These are phyloP conservation scores for Cryphonectria japonica DNA, from an alignment of 2,329 filamentous ascomycete species.

Conservation along the genomic window DNA sequence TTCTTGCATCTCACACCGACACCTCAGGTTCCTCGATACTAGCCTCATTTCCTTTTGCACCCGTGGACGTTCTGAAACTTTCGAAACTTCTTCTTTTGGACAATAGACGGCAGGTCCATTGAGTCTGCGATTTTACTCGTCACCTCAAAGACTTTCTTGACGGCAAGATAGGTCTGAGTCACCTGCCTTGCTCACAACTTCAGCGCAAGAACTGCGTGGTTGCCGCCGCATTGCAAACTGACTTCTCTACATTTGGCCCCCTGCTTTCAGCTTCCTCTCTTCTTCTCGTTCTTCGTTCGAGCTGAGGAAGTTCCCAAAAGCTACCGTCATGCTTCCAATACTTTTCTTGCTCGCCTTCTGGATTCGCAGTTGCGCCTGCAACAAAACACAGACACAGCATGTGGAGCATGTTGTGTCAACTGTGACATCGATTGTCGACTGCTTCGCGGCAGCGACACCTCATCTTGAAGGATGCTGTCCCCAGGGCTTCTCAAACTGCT, in stretches of 20 bases:
- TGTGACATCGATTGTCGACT: not conserved
- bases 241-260: not conserved
- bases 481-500: not conserved
- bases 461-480: constrained; percentile 3
- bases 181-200: not conserved
- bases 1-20: not conserved
- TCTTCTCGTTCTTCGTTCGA: not conserved
- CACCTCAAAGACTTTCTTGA: not conserved
- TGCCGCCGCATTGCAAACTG: not conserved
- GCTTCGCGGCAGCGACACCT: not conserved
- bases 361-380: not conserved
- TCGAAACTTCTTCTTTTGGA: not conserved
- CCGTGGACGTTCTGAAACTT: not conserved
- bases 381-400: too few relatives aligned
- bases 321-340: not conserved
- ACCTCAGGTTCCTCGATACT: not conserved
- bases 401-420: not conserved
- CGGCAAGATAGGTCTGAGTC: not conserved
- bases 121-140: not conserved
- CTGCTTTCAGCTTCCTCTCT: not conserved
- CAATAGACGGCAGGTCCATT: not conserved
- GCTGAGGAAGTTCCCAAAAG: not conserved
- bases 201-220: not conserved
- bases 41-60: not conserved
- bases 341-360: not conserved